phyloP scores from a whole-genome alignment of 192 early-diverging fungal species.

The Gigaspora rosea region DNA sequence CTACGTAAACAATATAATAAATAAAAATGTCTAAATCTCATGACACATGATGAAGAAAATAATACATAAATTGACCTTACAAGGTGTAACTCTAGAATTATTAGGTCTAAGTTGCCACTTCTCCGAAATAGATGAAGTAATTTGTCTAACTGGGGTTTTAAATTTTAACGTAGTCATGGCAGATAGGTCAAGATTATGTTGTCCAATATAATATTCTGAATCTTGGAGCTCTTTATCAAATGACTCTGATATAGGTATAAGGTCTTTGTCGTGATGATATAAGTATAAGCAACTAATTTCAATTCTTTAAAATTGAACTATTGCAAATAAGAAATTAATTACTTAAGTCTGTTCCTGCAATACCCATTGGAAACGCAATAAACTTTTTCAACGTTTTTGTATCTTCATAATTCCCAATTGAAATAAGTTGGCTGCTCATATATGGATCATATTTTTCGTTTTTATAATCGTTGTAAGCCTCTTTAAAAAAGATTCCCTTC shows the following conservation, averaged over 20 bases:
- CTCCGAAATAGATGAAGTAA: constrained; percentile 12
- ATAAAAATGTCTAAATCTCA: not conserved
- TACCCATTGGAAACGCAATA: constrained; percentile 27
- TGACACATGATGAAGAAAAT: not conserved
- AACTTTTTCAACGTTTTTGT: not conserved
- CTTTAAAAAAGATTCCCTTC: not conserved
- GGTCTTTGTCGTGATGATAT: not conserved
- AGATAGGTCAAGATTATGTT: not conserved
- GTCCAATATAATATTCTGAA: not conserved
- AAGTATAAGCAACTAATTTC: no score
- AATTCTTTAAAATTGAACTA: no score
- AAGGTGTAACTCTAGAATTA: not conserved
- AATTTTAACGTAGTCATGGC: constrained; percentile 13
- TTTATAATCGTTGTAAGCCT: not conserved
- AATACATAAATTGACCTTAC: not conserved
- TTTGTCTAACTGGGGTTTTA: constrained; percentile 27
- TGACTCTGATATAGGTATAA: not conserved
- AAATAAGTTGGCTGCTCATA: constrained; percentile 14
- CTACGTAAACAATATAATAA: constrained; percentile 11
- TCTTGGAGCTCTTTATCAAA: not conserved
- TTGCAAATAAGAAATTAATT: not conserved
- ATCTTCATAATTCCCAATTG: not conserved
- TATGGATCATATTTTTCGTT: constrained; percentile 2
- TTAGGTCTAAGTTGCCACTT: not conserved
- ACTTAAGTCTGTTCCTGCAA: constrained; percentile 21